Percentiles rank a stretch among this genome's conserved stretches.
Evolutionary conservation across 331 rosid genomes (phyloP).

Genomic region (Malus hybrid): DNA sequence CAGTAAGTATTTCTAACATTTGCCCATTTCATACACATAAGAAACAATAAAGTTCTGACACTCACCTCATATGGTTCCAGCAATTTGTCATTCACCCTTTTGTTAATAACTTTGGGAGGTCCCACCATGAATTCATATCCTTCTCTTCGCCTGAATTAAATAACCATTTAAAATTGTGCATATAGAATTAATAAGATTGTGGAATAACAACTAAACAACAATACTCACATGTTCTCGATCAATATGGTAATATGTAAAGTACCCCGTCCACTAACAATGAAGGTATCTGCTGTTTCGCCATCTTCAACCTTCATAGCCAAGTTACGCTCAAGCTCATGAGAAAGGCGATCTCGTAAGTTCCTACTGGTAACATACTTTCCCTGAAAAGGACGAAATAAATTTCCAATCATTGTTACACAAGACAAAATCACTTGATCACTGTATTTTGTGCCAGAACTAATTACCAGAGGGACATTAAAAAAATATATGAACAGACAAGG

Average conservation of each 20-base stretch:
- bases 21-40: background rate
- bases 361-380: constrained; percentile 98
- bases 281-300: constrained; percentile 97
- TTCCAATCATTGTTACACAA: constrained; percentile 1
- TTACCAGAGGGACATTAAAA: background rate
- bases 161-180: constrained; percentile 10
- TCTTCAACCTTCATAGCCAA: constrained; percentile 97
- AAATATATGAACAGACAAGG: background rate
- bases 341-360: constrained; percentile 88
- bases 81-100: constrained; percentile 59
- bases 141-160: constrained; percentile 84
- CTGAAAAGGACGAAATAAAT: constrained; percentile 35
- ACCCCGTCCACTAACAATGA: constrained; percentile 96
- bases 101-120: constrained; percentile 96
- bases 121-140: constrained; percentile 99
- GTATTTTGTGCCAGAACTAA: background rate
- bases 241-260: constrained; percentile 93
- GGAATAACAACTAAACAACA: constrained; percentile 14
- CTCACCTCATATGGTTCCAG: constrained; percentile 91
- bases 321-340: constrained; percentile 92
- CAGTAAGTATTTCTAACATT: background rate
- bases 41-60: background rate
- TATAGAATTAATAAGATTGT: background rate
- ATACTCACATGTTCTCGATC: constrained; percentile 90
- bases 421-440: background rate